Evolutionary conservation across 2,329 filamentous ascomycete species (phyloP).

Genomic region (Elsinoe batatas): DNA sequence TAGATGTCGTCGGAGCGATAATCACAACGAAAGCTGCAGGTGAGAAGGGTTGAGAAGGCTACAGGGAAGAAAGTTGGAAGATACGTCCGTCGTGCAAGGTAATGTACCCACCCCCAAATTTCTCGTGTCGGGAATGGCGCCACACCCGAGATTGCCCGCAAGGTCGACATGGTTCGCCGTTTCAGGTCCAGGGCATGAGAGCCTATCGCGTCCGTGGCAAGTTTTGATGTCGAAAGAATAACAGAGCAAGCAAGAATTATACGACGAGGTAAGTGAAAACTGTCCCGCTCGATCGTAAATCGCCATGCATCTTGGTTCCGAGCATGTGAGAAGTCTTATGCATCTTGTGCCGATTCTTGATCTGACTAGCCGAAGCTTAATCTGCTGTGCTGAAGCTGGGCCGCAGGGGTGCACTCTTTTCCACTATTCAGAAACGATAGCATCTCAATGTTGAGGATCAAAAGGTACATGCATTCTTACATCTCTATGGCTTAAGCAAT

Average conservation of each 20-base stretch:
- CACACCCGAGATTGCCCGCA: constrained; percentile 7
- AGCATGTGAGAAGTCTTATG: background rate
- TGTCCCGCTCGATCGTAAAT: background rate
- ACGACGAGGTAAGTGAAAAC: background rate
- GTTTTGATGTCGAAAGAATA: background rate
- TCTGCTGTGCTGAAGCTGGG: too few species aligned
- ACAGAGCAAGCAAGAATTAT: background rate
- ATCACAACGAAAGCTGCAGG: background rate
- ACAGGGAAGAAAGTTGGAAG: background rate
- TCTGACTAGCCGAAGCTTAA: constrained; percentile 1
- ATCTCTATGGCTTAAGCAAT: constrained; percentile 49
- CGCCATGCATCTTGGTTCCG: background rate
- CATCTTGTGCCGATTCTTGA: background rate
- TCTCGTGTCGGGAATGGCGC: background rate
- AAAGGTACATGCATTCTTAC: too few species aligned
- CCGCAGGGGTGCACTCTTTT: too few species aligned
- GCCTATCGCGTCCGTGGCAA: background rate
- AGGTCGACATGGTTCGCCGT: constrained; percentile 10
- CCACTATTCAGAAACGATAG: too few species aligned
- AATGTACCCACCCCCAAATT: constrained; percentile 5
- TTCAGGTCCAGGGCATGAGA: background rate
- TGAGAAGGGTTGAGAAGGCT: background rate
- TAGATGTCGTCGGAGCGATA: background rate
- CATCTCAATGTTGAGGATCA: too few species aligned
- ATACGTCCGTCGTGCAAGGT: background rate